phyloP scores from a whole-genome alignment of 2,329 filamentous ascomycete species.

The Whalleya microplaca region DNA sequence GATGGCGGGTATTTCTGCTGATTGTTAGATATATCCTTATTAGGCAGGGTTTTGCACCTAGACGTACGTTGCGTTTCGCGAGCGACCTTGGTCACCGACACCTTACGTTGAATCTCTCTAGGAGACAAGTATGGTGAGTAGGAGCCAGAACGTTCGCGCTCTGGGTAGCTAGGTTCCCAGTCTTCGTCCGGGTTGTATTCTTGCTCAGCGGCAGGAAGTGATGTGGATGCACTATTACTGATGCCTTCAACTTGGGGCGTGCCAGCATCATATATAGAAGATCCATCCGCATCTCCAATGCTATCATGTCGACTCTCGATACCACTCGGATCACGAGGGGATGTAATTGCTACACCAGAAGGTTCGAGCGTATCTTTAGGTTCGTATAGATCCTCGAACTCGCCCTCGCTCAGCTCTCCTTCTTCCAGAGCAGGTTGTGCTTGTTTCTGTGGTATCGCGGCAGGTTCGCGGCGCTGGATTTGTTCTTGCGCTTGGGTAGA shows the following conservation, averaged over 20 bases:
- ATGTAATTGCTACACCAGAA: conserved; percentile 3
- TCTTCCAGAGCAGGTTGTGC: conserved; percentile 58
- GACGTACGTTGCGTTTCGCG: conserved; percentile 30
- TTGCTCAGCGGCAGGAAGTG: conserved; percentile 26
- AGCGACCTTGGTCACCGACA: conserved; percentile 27
- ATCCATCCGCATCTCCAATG: conserved; percentile 36
- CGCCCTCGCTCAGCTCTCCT: conserved; percentile 75
- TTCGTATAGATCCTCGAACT: conserved; percentile 62
- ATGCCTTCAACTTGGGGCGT: conserved; percentile 29
- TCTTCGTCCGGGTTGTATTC: conserved; percentile 31
- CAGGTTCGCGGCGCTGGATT: not conserved
- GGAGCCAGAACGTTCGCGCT: conserved; percentile 53
- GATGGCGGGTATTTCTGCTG: conserved; percentile 2
- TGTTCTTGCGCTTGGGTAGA: not conserved
- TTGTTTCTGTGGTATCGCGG: not conserved
- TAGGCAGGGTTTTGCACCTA: conserved; percentile 1
- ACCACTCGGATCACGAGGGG: conserved; percentile 12
- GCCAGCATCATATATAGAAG: conserved; percentile 38
- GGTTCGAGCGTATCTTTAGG: conserved; percentile 34
- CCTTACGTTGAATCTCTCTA: conserved; percentile 45
- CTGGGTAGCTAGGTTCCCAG: conserved; percentile 34
- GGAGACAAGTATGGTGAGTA: conserved; percentile 58
- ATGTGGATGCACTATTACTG: conserved; percentile 28
- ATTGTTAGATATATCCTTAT: conserved; percentile 10
- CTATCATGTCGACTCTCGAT: conserved; percentile 29